A percentile compares a stretch with the other conserved stretches of the same genome.
phyloP scores from a whole-genome alignment of 176 grass and related monocot genomes.

The Cymbopogon citratus region DNA sequence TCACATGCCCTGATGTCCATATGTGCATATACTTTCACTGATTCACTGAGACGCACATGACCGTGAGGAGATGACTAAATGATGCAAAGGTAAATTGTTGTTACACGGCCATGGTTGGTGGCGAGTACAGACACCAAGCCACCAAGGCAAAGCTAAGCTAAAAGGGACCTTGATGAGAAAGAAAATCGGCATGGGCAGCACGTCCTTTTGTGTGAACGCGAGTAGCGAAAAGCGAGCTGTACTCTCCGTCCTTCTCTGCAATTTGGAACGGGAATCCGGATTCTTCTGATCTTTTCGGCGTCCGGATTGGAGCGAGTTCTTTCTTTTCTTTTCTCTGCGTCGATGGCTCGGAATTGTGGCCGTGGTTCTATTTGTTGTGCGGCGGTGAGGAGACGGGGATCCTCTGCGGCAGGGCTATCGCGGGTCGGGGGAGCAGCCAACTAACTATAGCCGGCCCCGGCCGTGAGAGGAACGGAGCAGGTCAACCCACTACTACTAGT shows the following conservation, averaged over 20 bases:
- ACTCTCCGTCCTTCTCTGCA: no score
- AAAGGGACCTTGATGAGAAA: neutral
- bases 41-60: neutral
- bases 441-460: no score
- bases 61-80: neutral
- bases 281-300: conserved; percentile 13
- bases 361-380: conserved; percentile 18
- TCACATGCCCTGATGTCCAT: no score
- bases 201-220: no score
- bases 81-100: neutral
- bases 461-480: no score
- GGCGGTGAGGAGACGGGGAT: conserved; percentile 22
- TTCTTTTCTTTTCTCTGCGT: neutral
- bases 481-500: no score
- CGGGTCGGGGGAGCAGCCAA: no score
- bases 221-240: no score
- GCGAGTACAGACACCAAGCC: neutral
- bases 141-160: neutral
- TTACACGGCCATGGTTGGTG: neutral
- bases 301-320: conserved; percentile 1
- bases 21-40: no score
- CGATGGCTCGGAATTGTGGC: conserved; percentile 2
- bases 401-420: neutral
- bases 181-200: neutral
- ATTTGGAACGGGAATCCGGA: conserved; percentile 14